Conservation (phyloP, 2,329 filamentous ascomycete species). For the Aureobasidium sp. region DNA sequence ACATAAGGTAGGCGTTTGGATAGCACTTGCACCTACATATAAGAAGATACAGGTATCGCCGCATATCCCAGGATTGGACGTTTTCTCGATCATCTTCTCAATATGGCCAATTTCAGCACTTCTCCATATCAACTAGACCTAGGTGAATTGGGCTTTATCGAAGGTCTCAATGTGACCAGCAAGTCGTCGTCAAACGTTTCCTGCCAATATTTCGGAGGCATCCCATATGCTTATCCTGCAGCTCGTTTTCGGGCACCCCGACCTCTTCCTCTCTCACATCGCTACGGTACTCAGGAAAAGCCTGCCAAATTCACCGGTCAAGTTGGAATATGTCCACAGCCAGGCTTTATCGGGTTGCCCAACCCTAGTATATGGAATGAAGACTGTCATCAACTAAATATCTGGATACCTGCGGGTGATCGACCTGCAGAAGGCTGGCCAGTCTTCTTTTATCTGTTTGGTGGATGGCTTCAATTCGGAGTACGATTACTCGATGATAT, state of each 20-base stretch:
- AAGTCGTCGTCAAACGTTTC: constrained; percentile 23
- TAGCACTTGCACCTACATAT: too few species aligned
- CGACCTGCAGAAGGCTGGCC: constrained; percentile 46
- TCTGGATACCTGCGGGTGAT: constrained; percentile 48
- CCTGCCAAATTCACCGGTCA: constrained; percentile 41
- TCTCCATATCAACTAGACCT: constrained; percentile 31
- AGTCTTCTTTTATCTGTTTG: constrained; percentile 52
- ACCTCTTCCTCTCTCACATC: constrained; percentile 41
- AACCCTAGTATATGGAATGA: constrained; percentile 37
- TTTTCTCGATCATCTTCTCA: neutral
- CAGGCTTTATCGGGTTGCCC: constrained; percentile 23
- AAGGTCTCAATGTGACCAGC: constrained; percentile 42
- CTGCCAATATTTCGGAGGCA: constrained; percentile 48
- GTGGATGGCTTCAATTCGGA: constrained; percentile 52
- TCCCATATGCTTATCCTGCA: constrained; percentile 50
- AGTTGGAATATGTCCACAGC: constrained; percentile 46
- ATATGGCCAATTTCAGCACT: constrained; percentile 17
- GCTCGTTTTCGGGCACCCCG: constrained; percentile 44
- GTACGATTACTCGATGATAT: neutral
- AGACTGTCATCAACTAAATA: constrained; percentile 51
- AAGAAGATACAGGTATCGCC: neutral
- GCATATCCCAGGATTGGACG: neutral
- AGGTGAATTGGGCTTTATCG: constrained; percentile 41
- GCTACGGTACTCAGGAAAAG: constrained; percentile 44
- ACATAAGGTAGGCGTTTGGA: neutral